Evolutionary conservation across 2,329 filamentous ascomycete species (phyloP), one percentile per base, ranked within the genome.

Genomic region (Chaetomium globosum): DNA sequence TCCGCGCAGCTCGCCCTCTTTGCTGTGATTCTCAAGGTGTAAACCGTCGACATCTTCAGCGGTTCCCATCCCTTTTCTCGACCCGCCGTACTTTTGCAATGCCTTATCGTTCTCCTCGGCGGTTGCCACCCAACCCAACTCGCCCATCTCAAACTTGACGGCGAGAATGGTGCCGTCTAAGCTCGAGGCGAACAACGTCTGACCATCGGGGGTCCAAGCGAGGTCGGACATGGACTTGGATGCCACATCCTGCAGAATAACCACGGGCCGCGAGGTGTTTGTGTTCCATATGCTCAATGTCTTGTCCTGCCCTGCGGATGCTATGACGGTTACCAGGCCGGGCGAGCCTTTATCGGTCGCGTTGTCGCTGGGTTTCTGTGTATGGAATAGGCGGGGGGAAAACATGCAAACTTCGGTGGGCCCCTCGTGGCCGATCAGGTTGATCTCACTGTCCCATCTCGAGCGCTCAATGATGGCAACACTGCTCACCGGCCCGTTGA

Each of bases 211-310:
- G 5, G 90, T 90, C 95, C 95, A 99, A 0, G 94, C 88, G 61
- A 99, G 81, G 78, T 99, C 95, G 1, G 93, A 96, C 69, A 99
- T 94, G 0, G 95, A 91, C 76, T 99, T 99, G 51, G 87, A 87
- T 21, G 92, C 89, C 65, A 99, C 78, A 72, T 98, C 94, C 74
- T 97, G 92, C 10, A 93, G 84, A 60, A 98, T 93, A 23, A 97
- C 89, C 23, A 98, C 89, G 0, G 95, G 95, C 26, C 95, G 83
- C 0, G 95, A 93, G 28, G 92, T 96, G 74, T 93, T 97, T 1
- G 96, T 99, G 72, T 97, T 98, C 95, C 95, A 99, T 46, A 99
- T 89, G 73, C 92, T 97, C 51, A 99, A 79, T 2, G 93, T 95
- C 78, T 97, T 98, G 76, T 99, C 95, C 73, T 97, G 95, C 3